phyloP scores from a whole-genome alignment of 192 early-diverging fungal species.

The Tieghemiomyces parasiticus region DNA sequence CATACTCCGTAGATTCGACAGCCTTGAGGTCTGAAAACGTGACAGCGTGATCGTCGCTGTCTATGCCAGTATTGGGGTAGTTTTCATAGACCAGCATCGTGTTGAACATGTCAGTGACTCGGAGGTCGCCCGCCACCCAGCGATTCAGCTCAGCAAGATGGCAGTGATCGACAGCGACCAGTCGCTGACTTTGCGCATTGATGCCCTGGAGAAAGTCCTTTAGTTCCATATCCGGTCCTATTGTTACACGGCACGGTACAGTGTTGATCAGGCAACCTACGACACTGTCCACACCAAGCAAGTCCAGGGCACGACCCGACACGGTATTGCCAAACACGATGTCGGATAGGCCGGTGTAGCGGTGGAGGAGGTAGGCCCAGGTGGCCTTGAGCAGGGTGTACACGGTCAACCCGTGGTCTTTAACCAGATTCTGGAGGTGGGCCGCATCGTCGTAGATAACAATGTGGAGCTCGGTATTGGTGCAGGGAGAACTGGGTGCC shows the following conservation, averaged over 20 bases:
- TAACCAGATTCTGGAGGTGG: not conserved
- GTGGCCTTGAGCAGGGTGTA: not conserved
- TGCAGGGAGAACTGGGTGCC: not conserved
- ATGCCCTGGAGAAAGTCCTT: not conserved
- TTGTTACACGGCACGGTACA: not conserved
- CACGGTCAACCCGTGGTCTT: not conserved
- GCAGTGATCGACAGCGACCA: not conserved
- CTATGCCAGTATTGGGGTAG: not conserved
- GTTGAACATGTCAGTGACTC: not conserved
- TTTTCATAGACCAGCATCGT: not conserved
- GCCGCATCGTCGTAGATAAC: not conserved
- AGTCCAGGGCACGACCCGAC: not conserved
- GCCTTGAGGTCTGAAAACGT: not conserved
- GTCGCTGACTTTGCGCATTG: not conserved
- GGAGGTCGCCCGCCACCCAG: not conserved
- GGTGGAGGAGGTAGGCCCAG: not conserved
- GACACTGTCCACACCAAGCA: not conserved
- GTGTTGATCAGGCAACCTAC: not conserved
- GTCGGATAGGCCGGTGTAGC: not conserved
- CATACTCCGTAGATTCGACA: not conserved
- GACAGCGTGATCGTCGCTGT: not conserved
- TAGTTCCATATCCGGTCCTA: not conserved
- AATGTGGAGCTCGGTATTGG: not conserved
- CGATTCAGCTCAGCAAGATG: not conserved
- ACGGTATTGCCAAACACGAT: not conserved